Percentiles rank a stretch among this genome's conserved stretches.
These are phyloP conservation scores for Exidia glandulosa DNA, from an alignment of 768 basidiomycete genomes.

Conservation along the genomic window DNA sequence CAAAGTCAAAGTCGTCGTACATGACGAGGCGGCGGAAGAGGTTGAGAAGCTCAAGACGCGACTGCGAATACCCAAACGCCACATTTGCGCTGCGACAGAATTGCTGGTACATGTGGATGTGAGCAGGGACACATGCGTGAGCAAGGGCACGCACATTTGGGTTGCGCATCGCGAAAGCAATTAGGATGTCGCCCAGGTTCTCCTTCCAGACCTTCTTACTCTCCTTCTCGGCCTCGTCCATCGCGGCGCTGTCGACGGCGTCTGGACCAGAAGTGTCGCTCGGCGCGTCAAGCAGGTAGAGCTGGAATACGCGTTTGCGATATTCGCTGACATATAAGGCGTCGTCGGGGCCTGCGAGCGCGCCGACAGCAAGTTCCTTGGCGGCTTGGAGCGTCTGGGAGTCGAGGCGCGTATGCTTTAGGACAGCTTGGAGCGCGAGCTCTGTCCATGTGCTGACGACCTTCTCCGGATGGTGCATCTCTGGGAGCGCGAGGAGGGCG, in stretches of 20 bases:
- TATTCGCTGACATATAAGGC: constrained; percentile 42
- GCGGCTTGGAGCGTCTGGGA: background rate
- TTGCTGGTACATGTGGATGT: too few relatives aligned
- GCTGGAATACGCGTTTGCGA: constrained; percentile 55
- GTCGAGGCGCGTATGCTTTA: background rate
- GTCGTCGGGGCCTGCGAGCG: background rate
- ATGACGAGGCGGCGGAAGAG: constrained; percentile 43
- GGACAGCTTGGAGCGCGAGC: background rate
- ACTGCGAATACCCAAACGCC: constrained; percentile 48
- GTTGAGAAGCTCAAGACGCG: constrained; percentile 58
- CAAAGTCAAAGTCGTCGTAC: constrained; percentile 6
- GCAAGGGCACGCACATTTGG: constrained; percentile 47
- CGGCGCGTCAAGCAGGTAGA: constrained; percentile 67
- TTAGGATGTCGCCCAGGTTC: constrained; percentile 66
- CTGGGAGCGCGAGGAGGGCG: background rate
- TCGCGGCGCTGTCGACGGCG: constrained; percentile 59
- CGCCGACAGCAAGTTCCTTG: background rate
- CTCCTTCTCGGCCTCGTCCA: constrained; percentile 51
- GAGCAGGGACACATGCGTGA: background rate
- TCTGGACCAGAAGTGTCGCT: constrained; percentile 68
- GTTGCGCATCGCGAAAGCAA: constrained; percentile 48
- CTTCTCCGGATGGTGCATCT: background rate
- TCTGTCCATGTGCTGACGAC: background rate
- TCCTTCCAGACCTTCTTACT: constrained; percentile 58
- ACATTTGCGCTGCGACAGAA: constrained; percentile 56